Conservation (phyloP, 2,329 filamentous ascomycete species). For the Cordyceps javanica region DNA sequence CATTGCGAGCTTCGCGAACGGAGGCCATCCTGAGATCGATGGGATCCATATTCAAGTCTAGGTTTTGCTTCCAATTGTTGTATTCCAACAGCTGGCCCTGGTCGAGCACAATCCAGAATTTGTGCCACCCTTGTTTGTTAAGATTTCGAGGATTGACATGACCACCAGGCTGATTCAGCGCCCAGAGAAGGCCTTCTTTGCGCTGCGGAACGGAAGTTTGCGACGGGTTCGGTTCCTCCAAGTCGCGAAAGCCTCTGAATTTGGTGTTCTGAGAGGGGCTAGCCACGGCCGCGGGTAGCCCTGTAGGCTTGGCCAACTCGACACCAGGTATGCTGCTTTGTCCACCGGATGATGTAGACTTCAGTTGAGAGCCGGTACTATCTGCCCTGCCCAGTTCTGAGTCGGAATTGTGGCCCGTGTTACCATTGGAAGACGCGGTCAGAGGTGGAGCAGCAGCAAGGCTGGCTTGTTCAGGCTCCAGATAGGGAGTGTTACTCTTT, state of each 20-base stretch:
- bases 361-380: conserved; percentile 65
- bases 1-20: conserved; percentile 89
- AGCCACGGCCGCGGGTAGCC: conserved; percentile 40
- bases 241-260: conserved; percentile 88
- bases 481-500: conserved; percentile 71
- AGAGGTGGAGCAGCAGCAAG: conserved; percentile 30
- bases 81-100: conserved; percentile 96
- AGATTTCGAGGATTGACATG: conserved; percentile 93
- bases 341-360: conserved; percentile 42
- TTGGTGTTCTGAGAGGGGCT: conserved; percentile 51
- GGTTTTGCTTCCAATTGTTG: conserved; percentile 97
- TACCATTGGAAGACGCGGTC: conserved; percentile 35
- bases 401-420: conserved; percentile 50
- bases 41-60: conserved; percentile 95
- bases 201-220: conserved; percentile 54
- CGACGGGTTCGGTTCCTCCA: conserved; percentile 73
- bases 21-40: conserved; percentile 97
- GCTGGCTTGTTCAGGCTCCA: conserved; percentile 59
- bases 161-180: conserved; percentile 82
- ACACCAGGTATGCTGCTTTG: conserved; percentile 26
- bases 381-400: conserved; percentile 66
- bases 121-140: conserved; percentile 98
- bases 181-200: conserved; percentile 94
- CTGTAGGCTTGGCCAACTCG: conserved; percentile 53
- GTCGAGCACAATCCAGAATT: conserved; percentile 99